Evolutionary conservation across 2,329 filamentous ascomycete species (phyloP).

Genomic region (Stemphylium beticola): DNA sequence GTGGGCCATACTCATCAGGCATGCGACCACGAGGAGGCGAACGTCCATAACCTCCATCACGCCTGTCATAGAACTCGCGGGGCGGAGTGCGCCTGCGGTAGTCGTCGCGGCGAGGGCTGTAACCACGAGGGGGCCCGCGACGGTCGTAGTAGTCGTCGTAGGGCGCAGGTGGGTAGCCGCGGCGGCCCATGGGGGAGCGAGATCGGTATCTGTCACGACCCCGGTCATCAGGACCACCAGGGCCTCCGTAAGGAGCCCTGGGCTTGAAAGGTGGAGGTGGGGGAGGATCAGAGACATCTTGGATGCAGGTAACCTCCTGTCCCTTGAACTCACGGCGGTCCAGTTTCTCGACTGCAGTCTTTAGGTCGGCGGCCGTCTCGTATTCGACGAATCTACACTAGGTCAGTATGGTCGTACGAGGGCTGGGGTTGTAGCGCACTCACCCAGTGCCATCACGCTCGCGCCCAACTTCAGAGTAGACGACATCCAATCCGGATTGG

Average conservation of each 20-base stretch:
- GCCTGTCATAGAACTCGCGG: slow-evolving; percentile 85
- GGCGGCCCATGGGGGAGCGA: slow-evolving; percentile 71
- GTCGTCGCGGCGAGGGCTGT: slow-evolving; percentile 85
- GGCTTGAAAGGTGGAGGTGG: slow-evolving; percentile 47
- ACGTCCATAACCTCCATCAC: slow-evolving; percentile 64
- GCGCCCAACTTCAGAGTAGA: slow-evolving; percentile 95
- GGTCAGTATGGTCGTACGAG: slow-evolving; percentile 6
- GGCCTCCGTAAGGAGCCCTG: slow-evolving; percentile 42
- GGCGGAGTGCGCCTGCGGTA: slow-evolving; percentile 81
- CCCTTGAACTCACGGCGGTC: slow-evolving; percentile 94
- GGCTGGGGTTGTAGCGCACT: slow-evolving; percentile 47
- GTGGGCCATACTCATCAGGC: slow-evolving; percentile 76
- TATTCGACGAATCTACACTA: slow-evolving; percentile 88
- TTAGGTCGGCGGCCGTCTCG: slow-evolving; percentile 87
- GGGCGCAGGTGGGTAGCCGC: slow-evolving; percentile 66
- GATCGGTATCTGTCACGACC: slow-evolving; percentile 77
- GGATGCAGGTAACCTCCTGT: slow-evolving; percentile 79
- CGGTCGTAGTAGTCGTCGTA: slow-evolving; percentile 77
- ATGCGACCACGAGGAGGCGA: slow-evolving; percentile 71
- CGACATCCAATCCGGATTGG: slow-evolving; percentile 94
- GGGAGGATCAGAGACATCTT: slow-evolving; percentile 70
- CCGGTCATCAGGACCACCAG: slow-evolving; percentile 66
- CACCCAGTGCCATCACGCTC: slow-evolving; percentile 93
- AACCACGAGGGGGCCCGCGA: slow-evolving; percentile 79
- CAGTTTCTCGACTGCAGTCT: slow-evolving; percentile 91